Conservation (phyloP, 345 rosid genomes). For the Triadica sebifera region DNA sequence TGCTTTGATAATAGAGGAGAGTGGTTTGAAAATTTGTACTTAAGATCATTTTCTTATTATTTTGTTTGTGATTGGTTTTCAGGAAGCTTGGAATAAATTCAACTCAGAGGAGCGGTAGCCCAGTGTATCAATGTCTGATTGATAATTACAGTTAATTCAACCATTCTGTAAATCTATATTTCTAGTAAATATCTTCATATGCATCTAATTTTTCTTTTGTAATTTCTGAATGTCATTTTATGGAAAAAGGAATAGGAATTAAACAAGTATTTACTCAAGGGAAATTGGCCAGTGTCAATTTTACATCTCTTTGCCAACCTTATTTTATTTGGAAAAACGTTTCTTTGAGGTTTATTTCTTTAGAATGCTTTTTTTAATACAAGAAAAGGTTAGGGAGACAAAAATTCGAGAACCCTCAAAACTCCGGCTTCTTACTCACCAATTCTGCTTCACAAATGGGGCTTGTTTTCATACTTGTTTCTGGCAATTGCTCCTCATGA, state of each 20-base stretch:
- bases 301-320: no score
- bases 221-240: constrained; percentile 11
- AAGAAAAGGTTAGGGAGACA: no score
- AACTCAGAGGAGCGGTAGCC: constrained; percentile 83
- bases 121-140: neutral
- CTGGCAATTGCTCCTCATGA: no score
- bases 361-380: no score
- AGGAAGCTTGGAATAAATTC: constrained; percentile 98
- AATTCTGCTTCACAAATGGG: no score
- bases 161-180: constrained; percentile 26
- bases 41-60: neutral
- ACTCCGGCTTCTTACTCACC: no score
- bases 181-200: constrained; percentile 27
- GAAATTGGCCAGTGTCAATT: neutral
- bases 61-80: constrained; percentile 26
- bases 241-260: constrained; percentile 19
- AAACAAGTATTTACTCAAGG: constrained; percentile 3
- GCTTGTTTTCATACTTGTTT: no score
- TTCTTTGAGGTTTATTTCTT: no score
- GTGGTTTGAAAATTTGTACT: no score
- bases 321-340: no score
- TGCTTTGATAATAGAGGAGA: neutral
- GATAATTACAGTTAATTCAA: constrained; percentile 4
- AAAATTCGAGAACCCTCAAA: no score
- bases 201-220: constrained; percentile 2